These are phyloP conservation scores for Aegilops bicornis DNA, from an alignment of 176 grass and related monocot species.

Conservation along the genomic window DNA sequence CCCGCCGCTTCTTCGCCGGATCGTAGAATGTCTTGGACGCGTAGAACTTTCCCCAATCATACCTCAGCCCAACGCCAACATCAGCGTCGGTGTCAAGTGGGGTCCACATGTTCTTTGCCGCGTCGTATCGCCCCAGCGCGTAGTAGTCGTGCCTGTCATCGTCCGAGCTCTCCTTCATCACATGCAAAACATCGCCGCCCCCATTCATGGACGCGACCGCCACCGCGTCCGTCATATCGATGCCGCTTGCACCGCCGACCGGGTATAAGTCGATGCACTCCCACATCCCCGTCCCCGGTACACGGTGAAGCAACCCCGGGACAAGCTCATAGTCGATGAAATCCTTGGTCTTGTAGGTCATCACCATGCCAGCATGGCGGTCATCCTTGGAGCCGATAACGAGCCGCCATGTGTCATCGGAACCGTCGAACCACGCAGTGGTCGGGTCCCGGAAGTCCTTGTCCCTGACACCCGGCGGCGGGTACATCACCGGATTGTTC, in stretches of 20 bases:
- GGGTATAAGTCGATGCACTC: conserved; percentile 93
- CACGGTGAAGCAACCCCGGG: conserved; percentile 49
- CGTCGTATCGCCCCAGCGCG: conserved; percentile 59
- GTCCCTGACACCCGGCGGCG: conserved; percentile 29
- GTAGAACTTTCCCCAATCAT: conserved; percentile 97
- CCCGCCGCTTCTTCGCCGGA: conserved; percentile 54
- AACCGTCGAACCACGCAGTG: conserved; percentile 60
- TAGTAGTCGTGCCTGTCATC: conserved; percentile 92
- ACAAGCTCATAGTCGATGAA: conserved; percentile 51
- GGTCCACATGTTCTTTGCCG: conserved; percentile 41
- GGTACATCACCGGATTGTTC: conserved; percentile 63
- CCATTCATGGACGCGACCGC: neutral
- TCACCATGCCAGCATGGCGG: conserved; percentile 42
- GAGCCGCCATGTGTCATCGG: conserved; percentile 46
- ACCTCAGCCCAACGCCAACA: conserved; percentile 74
- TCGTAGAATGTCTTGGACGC: conserved; percentile 95
- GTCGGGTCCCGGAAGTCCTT: conserved; percentile 89
- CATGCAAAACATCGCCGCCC: conserved; percentile 40
- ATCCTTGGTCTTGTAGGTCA: conserved; percentile 54
- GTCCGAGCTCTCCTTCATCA: conserved; percentile 94
- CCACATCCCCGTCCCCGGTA: conserved; percentile 60
- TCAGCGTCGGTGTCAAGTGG: conserved; percentile 47
- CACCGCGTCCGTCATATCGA: conserved; percentile 39
- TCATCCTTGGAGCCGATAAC: conserved; percentile 82
- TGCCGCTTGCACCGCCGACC: conserved; percentile 15